Evolutionary conservation across 306 rosid genomes (phyloP).

Genomic region (Ammopiptanthus mongolicus): DNA sequence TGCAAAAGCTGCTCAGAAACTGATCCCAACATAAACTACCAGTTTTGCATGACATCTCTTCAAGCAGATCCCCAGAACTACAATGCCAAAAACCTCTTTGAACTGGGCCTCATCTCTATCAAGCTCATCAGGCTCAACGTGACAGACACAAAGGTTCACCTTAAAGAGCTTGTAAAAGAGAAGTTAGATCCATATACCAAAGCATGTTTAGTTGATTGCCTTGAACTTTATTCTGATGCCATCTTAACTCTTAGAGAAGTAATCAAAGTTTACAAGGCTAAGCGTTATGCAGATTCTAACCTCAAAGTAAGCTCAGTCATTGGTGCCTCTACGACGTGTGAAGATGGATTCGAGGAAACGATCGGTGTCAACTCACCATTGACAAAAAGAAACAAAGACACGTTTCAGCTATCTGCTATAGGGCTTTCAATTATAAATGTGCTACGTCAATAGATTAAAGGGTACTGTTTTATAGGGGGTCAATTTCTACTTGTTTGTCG

Average conservation of each 20-base stretch:
- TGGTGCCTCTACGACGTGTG: conserved; percentile 63
- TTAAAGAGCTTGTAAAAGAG: conserved; percentile 39
- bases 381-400: conserved; percentile 42
- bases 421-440: conserved; percentile 62
- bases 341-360: conserved; percentile 61
- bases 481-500: no score
- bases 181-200: conserved; percentile 2
- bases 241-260: conserved; percentile 33
- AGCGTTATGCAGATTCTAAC: conserved; percentile 42
- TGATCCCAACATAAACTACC: no score
- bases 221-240: conserved; percentile 50
- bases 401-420: conserved; percentile 57
- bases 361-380: conserved; percentile 39
- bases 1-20: no score
- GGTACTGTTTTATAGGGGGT: no score
- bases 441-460: no score
- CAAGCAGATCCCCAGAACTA: conserved; percentile 28
- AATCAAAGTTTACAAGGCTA: conserved; percentile 32
- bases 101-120: conserved; percentile 50
- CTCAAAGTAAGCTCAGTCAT: conserved; percentile 44
- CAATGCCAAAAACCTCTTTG: conserved; percentile 21
- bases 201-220: conserved; percentile 54
- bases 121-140: conserved; percentile 38
- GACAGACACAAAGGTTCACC: conserved; percentile 31
- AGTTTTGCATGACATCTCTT: no score